Evolutionary conservation across 116 monocot genomes (phyloP).

Genomic region (Trichopus zeylanicus): DNA sequence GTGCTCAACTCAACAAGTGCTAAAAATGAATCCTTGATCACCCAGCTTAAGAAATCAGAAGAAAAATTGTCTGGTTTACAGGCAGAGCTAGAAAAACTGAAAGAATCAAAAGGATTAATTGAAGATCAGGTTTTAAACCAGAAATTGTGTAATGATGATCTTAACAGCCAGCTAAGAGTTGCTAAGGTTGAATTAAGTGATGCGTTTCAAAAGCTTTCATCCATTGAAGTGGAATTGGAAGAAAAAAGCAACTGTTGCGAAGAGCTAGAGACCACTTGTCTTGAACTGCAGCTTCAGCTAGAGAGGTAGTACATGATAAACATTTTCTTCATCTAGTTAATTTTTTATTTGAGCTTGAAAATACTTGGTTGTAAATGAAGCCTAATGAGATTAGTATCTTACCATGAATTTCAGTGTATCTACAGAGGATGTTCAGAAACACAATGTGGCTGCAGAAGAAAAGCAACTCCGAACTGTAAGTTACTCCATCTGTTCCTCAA

Average conservation of each 20-base stretch:
- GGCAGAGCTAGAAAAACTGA: slow-evolving; percentile 22
- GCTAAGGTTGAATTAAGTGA: slow-evolving; percentile 27
- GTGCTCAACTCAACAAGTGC: slow-evolving; percentile 5
- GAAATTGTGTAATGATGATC: slow-evolving; percentile 26
- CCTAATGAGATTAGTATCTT: background rate
- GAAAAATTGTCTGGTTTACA: slow-evolving; percentile 23
- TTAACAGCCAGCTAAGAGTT: slow-evolving; percentile 19
- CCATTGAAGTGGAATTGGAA: slow-evolving; percentile 32
- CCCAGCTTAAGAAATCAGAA: slow-evolving; percentile 31
- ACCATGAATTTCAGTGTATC: slow-evolving; percentile 15
- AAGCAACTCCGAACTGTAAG: slow-evolving; percentile 47
- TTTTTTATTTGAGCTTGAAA: background rate
- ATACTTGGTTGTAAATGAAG: background rate
- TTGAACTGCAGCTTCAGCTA: slow-evolving; percentile 31
- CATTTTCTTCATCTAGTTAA: background rate
- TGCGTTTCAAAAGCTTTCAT: slow-evolving; percentile 18
- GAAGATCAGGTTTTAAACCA: slow-evolving; percentile 26
- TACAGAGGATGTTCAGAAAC: slow-evolving; percentile 13
- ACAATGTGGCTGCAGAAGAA: slow-evolving; percentile 21
- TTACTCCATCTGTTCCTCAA: background rate
- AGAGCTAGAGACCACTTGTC: slow-evolving; percentile 31
- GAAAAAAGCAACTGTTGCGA: slow-evolving; percentile 22
- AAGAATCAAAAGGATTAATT: slow-evolving; percentile 21
- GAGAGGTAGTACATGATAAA: slow-evolving; percentile 29
- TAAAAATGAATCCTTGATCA: slow-evolving; percentile 15